Conservation (phyloP, 768 basidiomycete species). For the Russula olivacea region DNA sequence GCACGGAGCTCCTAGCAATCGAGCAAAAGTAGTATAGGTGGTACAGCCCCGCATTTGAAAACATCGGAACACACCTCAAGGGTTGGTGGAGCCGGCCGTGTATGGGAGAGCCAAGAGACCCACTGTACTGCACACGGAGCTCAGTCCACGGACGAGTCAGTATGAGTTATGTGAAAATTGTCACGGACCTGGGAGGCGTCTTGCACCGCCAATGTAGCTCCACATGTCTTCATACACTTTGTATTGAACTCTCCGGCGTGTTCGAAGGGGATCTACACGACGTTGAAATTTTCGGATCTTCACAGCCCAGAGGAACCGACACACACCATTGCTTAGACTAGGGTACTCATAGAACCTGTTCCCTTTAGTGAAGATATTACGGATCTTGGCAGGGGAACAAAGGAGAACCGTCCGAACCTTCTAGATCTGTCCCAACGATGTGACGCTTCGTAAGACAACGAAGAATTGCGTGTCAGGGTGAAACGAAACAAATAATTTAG, state of each 20-base stretch:
- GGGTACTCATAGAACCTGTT: constrained; percentile 24
- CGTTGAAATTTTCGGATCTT: neutral
- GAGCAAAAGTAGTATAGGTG: neutral
- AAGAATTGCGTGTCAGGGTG: neutral
- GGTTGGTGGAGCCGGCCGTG: constrained; percentile 14
- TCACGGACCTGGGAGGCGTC: constrained; percentile 22
- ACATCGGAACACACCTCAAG: constrained; percentile 13
- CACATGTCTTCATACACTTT: constrained; percentile 22
- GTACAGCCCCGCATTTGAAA: constrained; percentile 7
- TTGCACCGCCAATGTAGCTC: constrained; percentile 19
- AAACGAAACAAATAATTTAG: neutral
- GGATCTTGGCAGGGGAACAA: neutral
- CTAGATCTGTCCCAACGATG: constrained; percentile 21
- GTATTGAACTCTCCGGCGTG: constrained; percentile 20
- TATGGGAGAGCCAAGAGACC: constrained; percentile 24
- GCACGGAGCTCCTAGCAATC: constrained; percentile 19
- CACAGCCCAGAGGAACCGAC: neutral
- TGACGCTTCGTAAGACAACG: neutral
- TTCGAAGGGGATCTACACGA: constrained; percentile 12
- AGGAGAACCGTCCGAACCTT: constrained; percentile 9
- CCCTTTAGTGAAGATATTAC: constrained; percentile 5
- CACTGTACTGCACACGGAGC: constrained; percentile 19
- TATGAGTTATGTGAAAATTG: neutral
- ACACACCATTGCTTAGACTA: constrained; percentile 20
- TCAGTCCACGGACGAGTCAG: constrained; percentile 6